A percentile compares a stretch with the other conserved stretches of the same genome.
phyloP scores from a whole-genome alignment of 441 rosid genomes.

The Aquilaria agallochum region DNA sequence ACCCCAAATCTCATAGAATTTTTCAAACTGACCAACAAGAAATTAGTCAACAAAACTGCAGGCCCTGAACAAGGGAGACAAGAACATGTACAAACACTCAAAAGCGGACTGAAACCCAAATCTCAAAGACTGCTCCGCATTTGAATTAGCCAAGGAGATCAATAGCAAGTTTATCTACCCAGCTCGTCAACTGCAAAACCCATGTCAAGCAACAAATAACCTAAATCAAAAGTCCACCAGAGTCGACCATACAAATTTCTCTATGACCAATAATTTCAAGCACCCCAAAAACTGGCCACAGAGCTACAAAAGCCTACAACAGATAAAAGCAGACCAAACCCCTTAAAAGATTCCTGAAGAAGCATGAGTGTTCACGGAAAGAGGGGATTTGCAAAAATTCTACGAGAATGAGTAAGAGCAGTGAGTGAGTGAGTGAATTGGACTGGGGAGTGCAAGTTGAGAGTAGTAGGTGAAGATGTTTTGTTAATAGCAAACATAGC shows the following conservation, averaged over 20 bases:
- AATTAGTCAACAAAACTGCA: constrained; percentile 6
- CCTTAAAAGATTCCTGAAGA: no score
- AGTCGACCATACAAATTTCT: neutral
- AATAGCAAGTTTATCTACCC: neutral
- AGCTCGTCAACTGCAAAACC: constrained; percentile 7
- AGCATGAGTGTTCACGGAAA: no score
- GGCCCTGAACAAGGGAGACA: neutral
- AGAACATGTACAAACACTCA: neutral
- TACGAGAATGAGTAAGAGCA: no score
- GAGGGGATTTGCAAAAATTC: no score
- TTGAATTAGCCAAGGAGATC: neutral
- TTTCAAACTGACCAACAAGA: constrained; percentile 4
- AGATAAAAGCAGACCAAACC: no score
- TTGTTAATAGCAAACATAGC: no score
- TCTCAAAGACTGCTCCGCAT: constrained; percentile 1
- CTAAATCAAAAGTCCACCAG: constrained; percentile 10
- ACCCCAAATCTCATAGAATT: constrained; percentile 11
- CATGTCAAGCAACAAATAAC: constrained; percentile 1
- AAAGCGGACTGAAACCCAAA: neutral
- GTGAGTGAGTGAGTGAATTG: no score
- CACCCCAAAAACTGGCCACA: no score
- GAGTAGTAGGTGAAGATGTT: no score
- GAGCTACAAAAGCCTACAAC: no score
- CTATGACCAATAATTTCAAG: no score
- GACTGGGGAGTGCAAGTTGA: no score